Conservation (phyloP, 1,139 yeast species). For the Kluyveromyces sp. region DNA sequence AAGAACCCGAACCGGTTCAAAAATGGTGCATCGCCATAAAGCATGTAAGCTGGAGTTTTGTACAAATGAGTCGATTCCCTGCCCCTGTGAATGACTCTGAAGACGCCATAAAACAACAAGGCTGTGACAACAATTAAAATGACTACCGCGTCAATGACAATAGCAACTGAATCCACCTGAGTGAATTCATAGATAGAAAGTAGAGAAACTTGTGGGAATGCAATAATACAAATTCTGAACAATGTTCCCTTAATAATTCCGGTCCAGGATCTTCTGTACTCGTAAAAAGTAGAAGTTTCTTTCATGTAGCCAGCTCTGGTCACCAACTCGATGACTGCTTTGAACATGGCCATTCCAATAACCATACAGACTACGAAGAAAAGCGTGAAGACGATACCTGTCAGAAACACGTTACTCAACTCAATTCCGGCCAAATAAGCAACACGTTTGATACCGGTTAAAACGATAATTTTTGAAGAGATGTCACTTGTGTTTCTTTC, state of each 20-base stretch:
- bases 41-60: constrained; percentile 86
- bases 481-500: constrained; percentile 47
- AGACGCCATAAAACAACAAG: constrained; percentile 66
- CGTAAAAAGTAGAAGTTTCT: constrained; percentile 53
- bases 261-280: constrained; percentile 76
- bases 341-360: constrained; percentile 58
- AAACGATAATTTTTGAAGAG: constrained; percentile 61
- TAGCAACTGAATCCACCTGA: constrained; percentile 75
- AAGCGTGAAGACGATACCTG: constrained; percentile 76
- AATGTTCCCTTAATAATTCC: constrained; percentile 79
- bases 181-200: constrained; percentile 88
- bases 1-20: constrained; percentile 88
- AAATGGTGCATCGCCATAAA: constrained; percentile 76
- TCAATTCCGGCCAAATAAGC: constrained; percentile 81
- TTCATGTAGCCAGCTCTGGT: constrained; percentile 54
- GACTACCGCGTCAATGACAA: constrained; percentile 69
- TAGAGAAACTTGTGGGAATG: constrained; percentile 79
- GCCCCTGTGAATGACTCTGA: constrained; percentile 65
- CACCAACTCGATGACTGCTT: constrained; percentile 66
- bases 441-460: constrained; percentile 90
- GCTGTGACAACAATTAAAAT: constrained; percentile 50
- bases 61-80: constrained; percentile 61
- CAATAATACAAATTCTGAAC: constrained; percentile 71
- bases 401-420: constrained; percentile 75
- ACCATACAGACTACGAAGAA: constrained; percentile 71